Evolutionary conservation across 2,329 filamentous ascomycete genomes (phyloP), one percentile per base, ranked within the genome.

Genomic region (Davidsoniella eucalypti): DNA sequence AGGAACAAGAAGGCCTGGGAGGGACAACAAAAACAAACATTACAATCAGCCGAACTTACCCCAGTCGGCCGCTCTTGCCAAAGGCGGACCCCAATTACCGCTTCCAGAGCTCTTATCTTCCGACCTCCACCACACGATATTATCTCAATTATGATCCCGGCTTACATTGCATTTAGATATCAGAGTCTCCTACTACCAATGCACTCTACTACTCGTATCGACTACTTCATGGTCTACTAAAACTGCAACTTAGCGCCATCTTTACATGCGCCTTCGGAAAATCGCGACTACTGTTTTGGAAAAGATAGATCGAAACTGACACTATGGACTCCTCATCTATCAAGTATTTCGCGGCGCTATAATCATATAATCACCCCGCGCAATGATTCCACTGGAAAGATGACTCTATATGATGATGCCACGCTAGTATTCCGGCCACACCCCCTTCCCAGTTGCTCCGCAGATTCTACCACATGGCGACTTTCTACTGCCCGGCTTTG

Each of bases 401-500:
- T 52, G 4, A 17, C 39, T n/a, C 23, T 50, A 9, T 18, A 52
- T 17, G 16, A 36, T 8, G 38, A 45, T 25, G 47, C 38, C 26
- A 42, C 39, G 7, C n/a, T 50, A 5, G 43, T 50, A 26, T 52
- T 21, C 47, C 43, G 2, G 12, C 25, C n/a, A 18, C 41, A 10
- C 17, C 26, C 7, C 47, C 26, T 25, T 49, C 16, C 47, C 47
- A 12, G 38, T 25, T 23, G n/a, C 47, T 7, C 17, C 38, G 40
- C 59, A 58, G 33, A 56, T 55, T 23, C 63, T 75, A 2, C 44
- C 56, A 2, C 62, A 58, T 6, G 67, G 67, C 38, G 62, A 74
- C 43, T 76, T 80, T 56, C 61, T 79, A 44, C 69, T 78, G 51
- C 76, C 76, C 0, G 75, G 75, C 41, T 73, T 79, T 56, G 65